These are phyloP conservation scores for Russula lepida DNA, from an alignment of 768 basidiomycete species.

Conservation along the genomic window DNA sequence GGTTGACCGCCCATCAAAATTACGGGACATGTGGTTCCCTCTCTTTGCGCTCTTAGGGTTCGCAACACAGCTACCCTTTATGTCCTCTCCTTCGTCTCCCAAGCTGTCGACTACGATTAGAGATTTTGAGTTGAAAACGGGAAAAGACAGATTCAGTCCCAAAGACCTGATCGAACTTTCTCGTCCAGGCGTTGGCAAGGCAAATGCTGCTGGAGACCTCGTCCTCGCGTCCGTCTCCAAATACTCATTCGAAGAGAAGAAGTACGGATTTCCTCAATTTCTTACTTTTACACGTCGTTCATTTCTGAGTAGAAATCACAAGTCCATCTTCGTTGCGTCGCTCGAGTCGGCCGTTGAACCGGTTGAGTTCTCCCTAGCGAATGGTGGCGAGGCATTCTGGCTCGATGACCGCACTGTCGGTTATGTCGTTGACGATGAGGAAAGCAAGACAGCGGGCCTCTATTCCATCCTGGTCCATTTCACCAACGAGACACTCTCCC, in stretches of 20 bases:
- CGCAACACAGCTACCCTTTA: slow-evolving; percentile 44
- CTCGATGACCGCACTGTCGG: slow-evolving; percentile 61
- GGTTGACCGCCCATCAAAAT: neutral
- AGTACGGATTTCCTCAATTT: slow-evolving; percentile 32
- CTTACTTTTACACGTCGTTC: neutral
- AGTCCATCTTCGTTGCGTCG: slow-evolving; percentile 54
- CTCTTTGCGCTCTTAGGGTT: slow-evolving; percentile 44
- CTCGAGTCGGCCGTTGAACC: slow-evolving; percentile 44
- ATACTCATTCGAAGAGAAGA: slow-evolving; percentile 65
- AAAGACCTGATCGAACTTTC: slow-evolving; percentile 61
- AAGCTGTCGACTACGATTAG: slow-evolving; percentile 21
- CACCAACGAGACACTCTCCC: slow-evolving; percentile 29
- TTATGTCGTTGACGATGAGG: slow-evolving; percentile 51
- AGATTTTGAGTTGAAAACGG: slow-evolving; percentile 53
- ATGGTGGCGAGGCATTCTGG: slow-evolving; percentile 76
- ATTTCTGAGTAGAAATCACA: slow-evolving; percentile 47
- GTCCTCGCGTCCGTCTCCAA: slow-evolving; percentile 57
- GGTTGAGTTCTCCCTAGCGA: slow-evolving; percentile 51
- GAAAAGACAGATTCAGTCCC: slow-evolving; percentile 55
- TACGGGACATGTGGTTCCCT: slow-evolving; percentile 51
- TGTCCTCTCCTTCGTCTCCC: slow-evolving; percentile 16
- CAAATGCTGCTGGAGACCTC: slow-evolving; percentile 62
- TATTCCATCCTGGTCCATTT: slow-evolving; percentile 51
- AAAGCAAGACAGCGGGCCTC: slow-evolving; percentile 43
- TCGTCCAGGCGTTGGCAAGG: slow-evolving; percentile 56